Base-by-base conservation (phyloP, 2,329 filamentous ascomycete species). In the Colletotrichum salicis region DNA sequence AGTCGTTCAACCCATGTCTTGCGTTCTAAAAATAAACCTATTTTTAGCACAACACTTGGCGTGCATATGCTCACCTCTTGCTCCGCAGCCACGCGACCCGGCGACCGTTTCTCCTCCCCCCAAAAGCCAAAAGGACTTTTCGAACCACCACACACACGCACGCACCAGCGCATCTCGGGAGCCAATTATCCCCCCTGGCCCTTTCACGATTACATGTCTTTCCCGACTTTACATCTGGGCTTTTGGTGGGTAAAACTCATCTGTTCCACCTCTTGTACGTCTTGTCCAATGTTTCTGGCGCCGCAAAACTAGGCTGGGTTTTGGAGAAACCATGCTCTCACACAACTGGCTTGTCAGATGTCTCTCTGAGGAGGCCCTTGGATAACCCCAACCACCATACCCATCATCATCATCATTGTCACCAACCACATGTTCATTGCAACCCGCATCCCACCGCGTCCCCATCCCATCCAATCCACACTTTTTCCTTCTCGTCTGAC, bases 21-120 rank as follows among this genome's bases (percentile, higher is more conserved):
- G n/a, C 15, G 10, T 70, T 66, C 67, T 71, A 73, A 73, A 71
- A 71, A 73, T 64, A 71, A 22, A 37, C 58, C 64, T 73, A 71
- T 68, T 71, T 73, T 73, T 71, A 71, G 68, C 63, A 67, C 37
- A 41, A 41, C 37, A 22, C 27, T 60, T 51, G 22, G 15, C 56
- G 29, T 31, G 24, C 59, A 22, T 35, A 60, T 41, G n/a, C 59
- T 24, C 41, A 48, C 41, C 8, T 48, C 41, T 48, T 48, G 35
- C 70, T 64, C 70, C 55, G 67, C 63, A 62, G 62, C 67, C 71
- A 71, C 70, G 65, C 61, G 70, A 70, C 61, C 37, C 13, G 37
- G 37, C 48, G 41, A 65, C 19, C n/a, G 13, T n/a, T 24, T 54
- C 12, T 51, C 33, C 22, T 5, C 41, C 41, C 19, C 19, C 41